Conservation (phyloP, 352 stramenopile genomes). For the Pythium angustatum region DNA sequence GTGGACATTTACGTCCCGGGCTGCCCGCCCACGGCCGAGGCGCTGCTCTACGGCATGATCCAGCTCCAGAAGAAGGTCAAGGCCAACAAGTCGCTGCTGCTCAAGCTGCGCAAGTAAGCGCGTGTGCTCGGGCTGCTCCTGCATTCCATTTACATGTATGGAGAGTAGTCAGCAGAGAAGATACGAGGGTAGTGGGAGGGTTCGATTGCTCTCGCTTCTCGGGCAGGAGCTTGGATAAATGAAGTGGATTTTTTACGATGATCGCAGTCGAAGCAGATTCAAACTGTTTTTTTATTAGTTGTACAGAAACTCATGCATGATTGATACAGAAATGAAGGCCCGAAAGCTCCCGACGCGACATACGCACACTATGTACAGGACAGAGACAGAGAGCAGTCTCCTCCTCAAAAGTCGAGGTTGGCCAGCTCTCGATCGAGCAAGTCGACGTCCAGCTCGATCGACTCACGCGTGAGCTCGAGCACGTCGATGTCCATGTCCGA, state of each 20-base stretch:
- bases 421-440: constrained; percentile 67
- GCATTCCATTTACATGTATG: too few relatives aligned
- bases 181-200: too few relatives aligned
- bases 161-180: background rate
- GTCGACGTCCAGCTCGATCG: constrained; percentile 61
- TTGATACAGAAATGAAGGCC: too few relatives aligned
- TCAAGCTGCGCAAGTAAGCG: constrained; percentile 96
- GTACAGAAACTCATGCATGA: constrained; percentile 4
- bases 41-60: constrained; percentile 97
- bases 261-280: background rate
- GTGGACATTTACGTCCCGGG: constrained; percentile 99
- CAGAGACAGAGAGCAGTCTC: too few relatives aligned
- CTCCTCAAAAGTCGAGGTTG: constrained; percentile 42
- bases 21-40: constrained; percentile 98
- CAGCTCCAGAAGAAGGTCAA: constrained; percentile 99
- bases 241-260: constrained; percentile 8
- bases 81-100: constrained; percentile 95
- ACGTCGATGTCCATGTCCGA: constrained; percentile 78
- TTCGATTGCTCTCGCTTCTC: background rate
- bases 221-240: constrained; percentile 2
- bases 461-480: constrained; percentile 51
- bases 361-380: too few relatives aligned
- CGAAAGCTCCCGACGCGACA: too few relatives aligned
- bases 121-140: background rate
- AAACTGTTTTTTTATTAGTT: background rate